These are phyloP conservation scores for Dovyalis caffra DNA, from an alignment of 345 rosid genomes.

Conservation along the genomic window DNA sequence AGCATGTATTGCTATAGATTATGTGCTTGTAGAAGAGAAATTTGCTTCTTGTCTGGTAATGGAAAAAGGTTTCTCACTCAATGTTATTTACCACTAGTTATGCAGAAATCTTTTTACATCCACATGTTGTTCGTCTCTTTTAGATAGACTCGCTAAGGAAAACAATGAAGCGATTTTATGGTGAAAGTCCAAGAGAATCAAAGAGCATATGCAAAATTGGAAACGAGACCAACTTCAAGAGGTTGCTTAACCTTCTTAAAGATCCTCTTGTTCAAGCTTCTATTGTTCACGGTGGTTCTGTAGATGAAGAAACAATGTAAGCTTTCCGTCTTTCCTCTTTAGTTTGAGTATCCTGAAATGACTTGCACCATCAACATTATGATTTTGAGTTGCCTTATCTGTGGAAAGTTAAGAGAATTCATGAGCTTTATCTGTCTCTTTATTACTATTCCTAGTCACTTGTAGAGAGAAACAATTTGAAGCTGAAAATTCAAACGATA, in stretches of 20 bases:
- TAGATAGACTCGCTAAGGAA: conserved; percentile 63
- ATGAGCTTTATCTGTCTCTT: no score
- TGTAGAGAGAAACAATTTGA: no score
- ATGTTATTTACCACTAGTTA: no score
- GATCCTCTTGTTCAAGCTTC: conserved; percentile 65
- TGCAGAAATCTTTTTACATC: neutral
- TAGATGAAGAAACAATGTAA: conserved; percentile 62
- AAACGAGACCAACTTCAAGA: conserved; percentile 49
- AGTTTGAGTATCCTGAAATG: neutral
- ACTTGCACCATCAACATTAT: neutral
- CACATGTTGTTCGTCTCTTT: conserved; percentile 17
- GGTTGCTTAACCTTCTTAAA: conserved; percentile 46
- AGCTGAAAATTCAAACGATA: neutral
- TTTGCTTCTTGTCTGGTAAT: conserved; percentile 55
- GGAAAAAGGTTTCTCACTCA: no score
- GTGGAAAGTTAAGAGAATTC: neutral
- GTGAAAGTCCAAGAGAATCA: conserved; percentile 53
- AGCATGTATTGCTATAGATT: conserved; percentile 74
- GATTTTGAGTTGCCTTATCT: neutral
- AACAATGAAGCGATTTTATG: conserved; percentile 49
- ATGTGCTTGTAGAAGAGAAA: conserved; percentile 62
- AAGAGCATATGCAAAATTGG: conserved; percentile 52
- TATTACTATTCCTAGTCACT: no score
- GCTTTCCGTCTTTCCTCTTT: neutral
- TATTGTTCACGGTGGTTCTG: conserved; percentile 65